Evolutionary conservation across 1,284 basidiomycete genomes (phyloP), one percentile per base, ranked within the genome.

Genomic region (Boletus austroedulis): DNA sequence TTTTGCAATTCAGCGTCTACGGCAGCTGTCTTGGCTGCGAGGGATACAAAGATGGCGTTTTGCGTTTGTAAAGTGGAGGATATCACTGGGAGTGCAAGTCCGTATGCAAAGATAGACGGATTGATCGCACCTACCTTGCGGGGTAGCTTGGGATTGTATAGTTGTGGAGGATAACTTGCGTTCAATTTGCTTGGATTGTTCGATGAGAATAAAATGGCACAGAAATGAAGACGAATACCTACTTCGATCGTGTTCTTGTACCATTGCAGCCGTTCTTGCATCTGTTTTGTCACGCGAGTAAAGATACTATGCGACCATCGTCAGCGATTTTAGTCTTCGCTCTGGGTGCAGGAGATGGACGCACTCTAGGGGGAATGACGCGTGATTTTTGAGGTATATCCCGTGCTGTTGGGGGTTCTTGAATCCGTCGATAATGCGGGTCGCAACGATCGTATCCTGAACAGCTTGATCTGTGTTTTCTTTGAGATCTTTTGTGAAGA

Each of bases 181-280:
- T 73, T 92, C 90, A 61, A 92, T 90, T 86, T 90, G 87, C 90
- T 92, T 0, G 29, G 17, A 51, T 26, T 21, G n/a, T 43, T 57
- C 29, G 58, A 44, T 38, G 21, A 32, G 58, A 52, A 40, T 26
- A 38, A 38, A 38, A 24, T 32, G n/a, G 8, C 11, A 3, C 21
- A 21, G 40, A 53, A 51, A 40, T 34, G 11, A 40, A 53, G 51
- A 40, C 32, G 11, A 40, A 40, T 0, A 11, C 50, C 5, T 63
- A 88, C 90, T 77, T 93, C 90, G 55, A 92, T 87, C 10, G 88
- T 91, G 31, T 80, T 77, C 67, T 88, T 89, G 73, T 90, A 92
- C 83, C 89, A 89, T 48, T 80, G 77, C 53, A 93, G 73, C 32
- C 88, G 78, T 64, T 87, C 83, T 53, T 80, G 78, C 81, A 92